phyloP scores from a whole-genome alignment of 768 basidiomycete species.

The Mycena floridula region DNA sequence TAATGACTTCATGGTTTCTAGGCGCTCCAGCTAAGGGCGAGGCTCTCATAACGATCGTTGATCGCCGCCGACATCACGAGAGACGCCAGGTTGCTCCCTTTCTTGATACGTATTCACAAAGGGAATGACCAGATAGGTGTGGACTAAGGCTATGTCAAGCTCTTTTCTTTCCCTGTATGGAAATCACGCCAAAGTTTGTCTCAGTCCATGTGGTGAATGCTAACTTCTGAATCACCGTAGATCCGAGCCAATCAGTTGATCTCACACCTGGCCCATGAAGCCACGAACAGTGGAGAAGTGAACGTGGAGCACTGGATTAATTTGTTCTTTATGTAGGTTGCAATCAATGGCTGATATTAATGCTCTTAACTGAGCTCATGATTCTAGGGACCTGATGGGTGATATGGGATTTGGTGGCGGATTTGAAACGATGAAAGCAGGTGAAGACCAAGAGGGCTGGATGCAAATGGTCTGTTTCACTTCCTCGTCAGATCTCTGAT shows the following conservation, averaged over 20 bases:
- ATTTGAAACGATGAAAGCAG: conserved; percentile 17
- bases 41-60: conserved; percentile 14
- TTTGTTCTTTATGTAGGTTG: conserved; percentile 5
- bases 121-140: too few species aligned
- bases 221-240: too few species aligned
- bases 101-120: too few species aligned
- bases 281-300: neutral
- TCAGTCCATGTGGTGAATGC: too few species aligned
- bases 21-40: conserved; percentile 14
- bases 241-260: neutral
- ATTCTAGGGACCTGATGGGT: conserved; percentile 17
- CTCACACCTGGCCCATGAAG: neutral
- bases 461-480: conserved; percentile 11
- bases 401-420: conserved; percentile 22
- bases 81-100: neutral
- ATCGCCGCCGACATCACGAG: neutral
- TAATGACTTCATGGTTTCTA: neutral
- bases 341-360: neutral
- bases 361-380: neutral
- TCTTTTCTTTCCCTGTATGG: too few species aligned
- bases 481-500: neutral
- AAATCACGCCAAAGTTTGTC: too few species aligned
- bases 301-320: conserved; percentile 15
- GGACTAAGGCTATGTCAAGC: too few species aligned
- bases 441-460: conserved; percentile 18